Base-by-base conservation (phyloP, 208 protist genomes). In the Leishmania mexicana region DNA sequence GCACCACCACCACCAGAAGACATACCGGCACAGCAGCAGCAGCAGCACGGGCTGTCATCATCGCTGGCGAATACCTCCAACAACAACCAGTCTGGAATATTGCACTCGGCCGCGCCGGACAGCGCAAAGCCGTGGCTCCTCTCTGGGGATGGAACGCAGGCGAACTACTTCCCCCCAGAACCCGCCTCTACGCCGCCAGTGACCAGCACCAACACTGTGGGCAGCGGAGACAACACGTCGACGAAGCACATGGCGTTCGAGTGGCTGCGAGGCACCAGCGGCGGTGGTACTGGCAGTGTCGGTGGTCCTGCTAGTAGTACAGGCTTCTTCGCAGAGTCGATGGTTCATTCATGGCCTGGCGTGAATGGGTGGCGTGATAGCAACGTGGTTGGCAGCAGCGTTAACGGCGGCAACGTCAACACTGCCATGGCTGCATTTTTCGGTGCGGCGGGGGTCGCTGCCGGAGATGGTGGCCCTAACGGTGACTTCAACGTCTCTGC, bases 41-140 rank as follows among this genome's bases (percentile, higher is more conserved):
- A 75, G 54, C 78, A 75, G 54, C 78, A 51, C 38, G 49, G 5
- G 58, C 72, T 58, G 19, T 38, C 38, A 10, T 80, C 13, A 38
- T n/a, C 74, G 38, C 8, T 35, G 6, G 13, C 35, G 0, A 53
- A 49, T 19, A 71, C 49, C 73, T 72, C 45, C 51, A 76, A 49
- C 57, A 24, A n/a, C n/a, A 80, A 49, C 45, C 65, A 77, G 28
- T 45, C 76, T 6, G 40, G 21, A n/a, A 31, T 51, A 1, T 4
- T 65, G 19, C 60, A 47, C 19, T 31, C 76, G 11, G 68, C 81
- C 0, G 17, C 70, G 28, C 73, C 67, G 6, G 78, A 78, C 72
- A 74, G 75, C 31, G 51, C 77, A 31, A 53, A 78, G 28, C 81
- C 81, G 57, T 85, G 81, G 81, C 72, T 85, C n/a, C 51, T 81